Conservation (phyloP, 345 rosid genomes). For the Acer negundo region DNA sequence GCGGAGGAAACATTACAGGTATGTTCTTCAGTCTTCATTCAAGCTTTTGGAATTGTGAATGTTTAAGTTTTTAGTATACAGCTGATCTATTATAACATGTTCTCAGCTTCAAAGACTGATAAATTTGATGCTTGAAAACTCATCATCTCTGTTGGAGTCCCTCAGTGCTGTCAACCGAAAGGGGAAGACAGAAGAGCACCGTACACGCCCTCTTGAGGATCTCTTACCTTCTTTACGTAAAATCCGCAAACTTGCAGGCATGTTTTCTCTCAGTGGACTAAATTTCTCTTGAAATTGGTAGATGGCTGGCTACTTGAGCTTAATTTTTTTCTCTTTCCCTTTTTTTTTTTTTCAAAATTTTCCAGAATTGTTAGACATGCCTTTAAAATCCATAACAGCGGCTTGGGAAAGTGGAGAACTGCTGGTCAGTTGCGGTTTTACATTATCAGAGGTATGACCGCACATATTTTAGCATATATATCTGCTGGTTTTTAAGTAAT, state of each 20-base stretch:
- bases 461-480: background rate
- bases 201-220: constrained; percentile 47
- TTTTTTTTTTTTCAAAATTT: constrained; percentile 8
- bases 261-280: constrained; percentile 24
- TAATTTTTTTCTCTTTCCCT: background rate
- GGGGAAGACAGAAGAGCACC: constrained; percentile 42
- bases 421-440: constrained; percentile 64
- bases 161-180: constrained; percentile 37
- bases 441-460: constrained; percentile 68
- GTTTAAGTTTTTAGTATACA: constrained; percentile 5
- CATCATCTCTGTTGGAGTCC: constrained; percentile 65
- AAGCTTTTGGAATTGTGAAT: constrained; percentile 9
- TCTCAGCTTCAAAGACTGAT: constrained; percentile 84
- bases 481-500: background rate
- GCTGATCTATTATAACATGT: constrained; percentile 17
- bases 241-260: constrained; percentile 88
- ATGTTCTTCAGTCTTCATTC: constrained; percentile 6
- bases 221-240: constrained; percentile 72
- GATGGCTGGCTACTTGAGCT: constrained; percentile 1
- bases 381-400: constrained; percentile 71
- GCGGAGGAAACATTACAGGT: constrained; percentile 98
- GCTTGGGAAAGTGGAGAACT: constrained; percentile 93
- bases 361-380: constrained; percentile 89
- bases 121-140: constrained; percentile 71
- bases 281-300: constrained; percentile 14